A percentile compares a stretch with the other conserved stretches of the same genome.
phyloP scores from a whole-genome alignment of 352 stramenopile species.

The Globisporangium paroecandrum region DNA sequence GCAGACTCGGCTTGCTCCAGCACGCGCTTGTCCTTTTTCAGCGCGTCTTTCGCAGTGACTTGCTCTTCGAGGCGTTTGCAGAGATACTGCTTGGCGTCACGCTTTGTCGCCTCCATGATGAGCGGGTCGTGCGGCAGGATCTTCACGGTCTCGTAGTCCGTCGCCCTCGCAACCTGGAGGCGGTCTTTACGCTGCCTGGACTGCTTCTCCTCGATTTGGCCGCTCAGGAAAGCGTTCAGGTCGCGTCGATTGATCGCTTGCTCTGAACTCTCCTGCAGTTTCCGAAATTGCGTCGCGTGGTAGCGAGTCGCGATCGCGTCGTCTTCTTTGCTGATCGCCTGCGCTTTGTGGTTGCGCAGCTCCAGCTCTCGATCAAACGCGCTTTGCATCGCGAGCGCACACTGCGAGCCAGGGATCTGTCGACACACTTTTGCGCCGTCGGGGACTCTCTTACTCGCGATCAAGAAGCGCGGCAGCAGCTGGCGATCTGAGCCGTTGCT shows the following conservation, averaged over 20 bases:
- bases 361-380: slow-evolving; percentile 32
- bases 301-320: slow-evolving; percentile 22
- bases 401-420: slow-evolving; percentile 18
- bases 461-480: slow-evolving; percentile 54
- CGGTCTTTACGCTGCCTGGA: slow-evolving; percentile 14
- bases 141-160: slow-evolving; percentile 24
- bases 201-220: slow-evolving; percentile 47
- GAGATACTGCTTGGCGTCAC: slow-evolving; percentile 38
- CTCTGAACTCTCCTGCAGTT: slow-evolving; percentile 41
- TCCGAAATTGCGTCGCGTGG: slow-evolving; percentile 33
- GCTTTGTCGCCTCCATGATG: slow-evolving; percentile 27
- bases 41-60: slow-evolving; percentile 37
- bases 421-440: slow-evolving; percentile 11
- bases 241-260: slow-evolving; percentile 35
- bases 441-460: slow-evolving; percentile 23
- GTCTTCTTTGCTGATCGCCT: slow-evolving; percentile 14
- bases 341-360: slow-evolving; percentile 13
- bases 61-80: slow-evolving; percentile 43
- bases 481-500: slow-evolving; percentile 18
- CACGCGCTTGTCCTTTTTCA: slow-evolving; percentile 29
- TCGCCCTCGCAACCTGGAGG: slow-evolving; percentile 11
- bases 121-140: slow-evolving; percentile 43
- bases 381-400: slow-evolving; percentile 27
- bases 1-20: slow-evolving; percentile 57
- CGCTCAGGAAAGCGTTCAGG: slow-evolving; percentile 45